phyloP scores from a whole-genome alignment of 1,284 basidiomycete species.

The Xerocomus amazonicus region DNA sequence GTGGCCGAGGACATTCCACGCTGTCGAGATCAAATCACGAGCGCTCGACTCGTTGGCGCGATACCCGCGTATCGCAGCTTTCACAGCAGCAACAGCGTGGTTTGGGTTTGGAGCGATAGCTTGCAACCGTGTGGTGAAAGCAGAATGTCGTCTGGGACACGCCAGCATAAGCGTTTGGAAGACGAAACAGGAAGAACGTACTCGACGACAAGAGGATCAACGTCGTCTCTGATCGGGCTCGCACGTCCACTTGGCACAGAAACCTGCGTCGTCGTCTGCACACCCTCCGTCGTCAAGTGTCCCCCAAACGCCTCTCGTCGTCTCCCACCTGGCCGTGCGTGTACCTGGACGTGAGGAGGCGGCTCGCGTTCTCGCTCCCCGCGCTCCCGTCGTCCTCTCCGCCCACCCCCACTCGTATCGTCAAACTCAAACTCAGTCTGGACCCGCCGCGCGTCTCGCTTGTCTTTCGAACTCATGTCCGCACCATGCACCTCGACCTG shows the following conservation, averaged over 20 bases:
- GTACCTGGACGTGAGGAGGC: slow-evolving; percentile 37
- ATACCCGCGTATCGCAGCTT: slow-evolving; percentile 79
- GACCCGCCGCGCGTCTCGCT: slow-evolving; percentile 74
- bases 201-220: slow-evolving; percentile 55
- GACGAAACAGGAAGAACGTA: slow-evolving; percentile 32
- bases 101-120: slow-evolving; percentile 67
- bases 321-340: slow-evolving; percentile 38
- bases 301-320: slow-evolving; percentile 65
- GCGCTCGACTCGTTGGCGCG: slow-evolving; percentile 76
- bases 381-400: slow-evolving; percentile 41
- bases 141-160: slow-evolving; percentile 57
- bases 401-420: slow-evolving; percentile 44
- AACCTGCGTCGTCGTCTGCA: slow-evolving; percentile 19
- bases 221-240: slow-evolving; percentile 44
- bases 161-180: neutral
- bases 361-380: slow-evolving; percentile 48
- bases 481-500: slow-evolving; percentile 84
- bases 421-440: slow-evolving; percentile 80
- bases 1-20: slow-evolving; percentile 81
- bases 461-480: slow-evolving; percentile 76
- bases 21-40: slow-evolving; percentile 81
- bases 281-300: slow-evolving; percentile 51
- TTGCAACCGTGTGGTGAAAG: slow-evolving; percentile 67
- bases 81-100: slow-evolving; percentile 73
- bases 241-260: slow-evolving; percentile 36